phyloP scores from a whole-genome alignment of 2,329 filamentous ascomycete species.

The Fusarium redolens region DNA sequence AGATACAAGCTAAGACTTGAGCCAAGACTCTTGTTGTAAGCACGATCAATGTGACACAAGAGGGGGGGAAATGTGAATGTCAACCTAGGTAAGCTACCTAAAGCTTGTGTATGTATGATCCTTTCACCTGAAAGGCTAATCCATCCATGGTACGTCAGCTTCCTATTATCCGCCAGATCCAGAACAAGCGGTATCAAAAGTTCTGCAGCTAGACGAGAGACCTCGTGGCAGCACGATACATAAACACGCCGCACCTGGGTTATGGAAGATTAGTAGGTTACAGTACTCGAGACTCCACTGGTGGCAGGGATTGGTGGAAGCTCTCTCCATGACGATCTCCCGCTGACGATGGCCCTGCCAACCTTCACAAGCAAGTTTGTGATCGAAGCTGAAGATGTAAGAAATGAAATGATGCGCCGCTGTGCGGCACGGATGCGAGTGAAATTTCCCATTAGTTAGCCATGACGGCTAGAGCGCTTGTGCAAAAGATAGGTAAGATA shows the following conservation, averaged over 20 bases:
- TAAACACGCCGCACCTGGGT: not conserved
- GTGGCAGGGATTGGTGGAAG: constrained; percentile 10
- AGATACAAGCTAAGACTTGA: not conserved
- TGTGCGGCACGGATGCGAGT: constrained; percentile 3
- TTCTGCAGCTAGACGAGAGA: not conserved
- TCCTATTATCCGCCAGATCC: not conserved
- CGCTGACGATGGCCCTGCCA: constrained; percentile 35
- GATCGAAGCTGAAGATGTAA: not conserved
- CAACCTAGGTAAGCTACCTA: not conserved
- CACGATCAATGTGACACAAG: constrained; percentile 22
- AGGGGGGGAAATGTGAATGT: not conserved
- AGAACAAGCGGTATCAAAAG: constrained; percentile 1
- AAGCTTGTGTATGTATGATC: not conserved
- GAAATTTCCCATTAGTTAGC: not conserved
- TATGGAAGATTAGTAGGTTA: not conserved
- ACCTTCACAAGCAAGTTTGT: not conserved
- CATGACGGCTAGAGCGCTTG: constrained; percentile 12
- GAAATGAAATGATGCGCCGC: not conserved
- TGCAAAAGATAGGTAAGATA: not conserved
- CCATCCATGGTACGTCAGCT: not conserved
- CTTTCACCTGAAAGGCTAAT: not conserved
- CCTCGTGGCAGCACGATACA: constrained; percentile 7
- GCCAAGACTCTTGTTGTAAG: constrained; percentile 4
- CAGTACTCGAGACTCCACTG: constrained; percentile 9
- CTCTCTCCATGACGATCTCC: constrained; percentile 38